A percentile compares a stretch with the other conserved stretches of the same genome.
Evolutionary conservation across 2,329 filamentous ascomycete genomes (phyloP).

Genomic region (Hymenoscyphus repandus): DNA sequence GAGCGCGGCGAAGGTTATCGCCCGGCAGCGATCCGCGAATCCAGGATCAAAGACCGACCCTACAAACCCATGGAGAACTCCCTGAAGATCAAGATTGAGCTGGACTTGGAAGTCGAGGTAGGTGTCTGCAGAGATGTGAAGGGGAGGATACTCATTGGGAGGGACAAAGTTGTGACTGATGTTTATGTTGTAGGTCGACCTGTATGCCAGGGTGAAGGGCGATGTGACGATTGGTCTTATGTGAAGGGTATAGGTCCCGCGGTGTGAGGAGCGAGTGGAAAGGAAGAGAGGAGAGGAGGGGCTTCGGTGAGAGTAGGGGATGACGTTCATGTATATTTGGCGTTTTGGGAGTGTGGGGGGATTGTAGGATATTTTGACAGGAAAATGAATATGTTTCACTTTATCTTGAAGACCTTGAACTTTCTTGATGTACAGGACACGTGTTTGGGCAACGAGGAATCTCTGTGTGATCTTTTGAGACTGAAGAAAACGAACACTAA

Average conservation of each 20-base stretch:
- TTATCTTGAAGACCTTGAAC: no score
- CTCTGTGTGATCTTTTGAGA: no score
- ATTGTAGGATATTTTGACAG: no score
- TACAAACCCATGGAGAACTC: constrained; percentile 7
- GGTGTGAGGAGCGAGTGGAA: no score
- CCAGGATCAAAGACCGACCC: constrained; percentile 18
- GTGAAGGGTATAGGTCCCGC: background rate
- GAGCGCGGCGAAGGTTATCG: constrained; percentile 6
- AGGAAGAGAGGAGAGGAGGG: no score
- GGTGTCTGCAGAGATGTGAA: constrained; percentile 20
- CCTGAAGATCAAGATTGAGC: constrained; percentile 20
- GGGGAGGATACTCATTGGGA: constrained; percentile 17
- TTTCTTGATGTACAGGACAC: no score
- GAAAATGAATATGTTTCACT: no score
- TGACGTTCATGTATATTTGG: no score
- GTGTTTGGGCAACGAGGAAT: no score
- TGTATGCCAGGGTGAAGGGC: constrained; percentile 4
- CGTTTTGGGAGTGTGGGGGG: no score
- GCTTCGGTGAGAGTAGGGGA: no score
- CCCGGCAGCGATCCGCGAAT: constrained; percentile 13
- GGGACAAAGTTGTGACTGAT: constrained; percentile 1
- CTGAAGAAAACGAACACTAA: no score
- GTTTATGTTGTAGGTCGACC: background rate
- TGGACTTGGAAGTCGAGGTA: constrained; percentile 22
- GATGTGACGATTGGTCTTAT: constrained; percentile 5